Percentiles rank a stretch among this genome's conserved stretches.
Evolutionary conservation across 2,329 filamentous ascomycete genomes (phyloP).

Genomic region (Purpureocillium lavendulum): DNA sequence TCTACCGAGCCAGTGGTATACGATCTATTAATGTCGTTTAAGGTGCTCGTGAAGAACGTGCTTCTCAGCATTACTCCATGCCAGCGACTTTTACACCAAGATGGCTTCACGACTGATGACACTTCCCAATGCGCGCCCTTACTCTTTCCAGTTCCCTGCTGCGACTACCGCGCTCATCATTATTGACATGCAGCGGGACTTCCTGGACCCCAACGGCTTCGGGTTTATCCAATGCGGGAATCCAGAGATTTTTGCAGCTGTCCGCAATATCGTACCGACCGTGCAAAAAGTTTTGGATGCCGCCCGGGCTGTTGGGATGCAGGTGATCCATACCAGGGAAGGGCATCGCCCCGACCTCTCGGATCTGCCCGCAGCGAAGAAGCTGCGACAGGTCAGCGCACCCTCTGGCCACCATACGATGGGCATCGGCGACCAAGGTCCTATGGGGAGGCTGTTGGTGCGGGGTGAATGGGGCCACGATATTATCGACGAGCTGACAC

Average conservation of each 20-base stretch:
- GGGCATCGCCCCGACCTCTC: conserved; percentile 43
- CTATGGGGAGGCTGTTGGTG: conserved; percentile 43
- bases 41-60: no score
- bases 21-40: no score
- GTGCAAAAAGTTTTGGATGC: conserved; percentile 28
- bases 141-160: conserved; percentile 25
- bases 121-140: conserved; percentile 11
- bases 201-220: conserved; percentile 37
- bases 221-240: conserved; percentile 37
- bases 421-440: conserved; percentile 42
- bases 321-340: conserved; percentile 42
- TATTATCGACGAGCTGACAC: conserved; percentile 43
- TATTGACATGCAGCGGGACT: conserved; percentile 49
- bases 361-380: conserved; percentile 42
- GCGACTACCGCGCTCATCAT: conserved; percentile 40
- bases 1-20: no score
- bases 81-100: no score
- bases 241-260: conserved; percentile 20
- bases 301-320: conserved; percentile 29
- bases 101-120: no score
- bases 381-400: conserved; percentile 36
- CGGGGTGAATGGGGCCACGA: conserved; percentile 47
- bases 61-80: no score
- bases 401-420: conserved; percentile 27
- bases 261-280: conserved; percentile 33